A percentile compares a stretch with the other conserved stretches of the same genome.
phyloP scores from a whole-genome alignment of 495 filamentous ascomycete genomes.

The Chaetomium fimeti region DNA sequence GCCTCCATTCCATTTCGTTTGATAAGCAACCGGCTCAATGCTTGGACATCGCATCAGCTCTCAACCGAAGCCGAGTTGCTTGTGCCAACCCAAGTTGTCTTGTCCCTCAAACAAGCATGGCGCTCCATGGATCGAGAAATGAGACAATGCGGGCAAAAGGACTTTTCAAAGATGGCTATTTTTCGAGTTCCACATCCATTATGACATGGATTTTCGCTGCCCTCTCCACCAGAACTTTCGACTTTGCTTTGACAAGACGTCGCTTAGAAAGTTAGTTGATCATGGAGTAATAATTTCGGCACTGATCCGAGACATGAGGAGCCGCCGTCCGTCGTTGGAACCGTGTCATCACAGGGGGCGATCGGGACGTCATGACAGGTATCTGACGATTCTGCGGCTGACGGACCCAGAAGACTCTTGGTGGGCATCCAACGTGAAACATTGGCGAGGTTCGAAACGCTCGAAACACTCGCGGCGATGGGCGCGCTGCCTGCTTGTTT shows the following conservation, averaged over 20 bases:
- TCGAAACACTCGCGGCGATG: constrained; percentile 21
- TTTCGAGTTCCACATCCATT: constrained; percentile 1
- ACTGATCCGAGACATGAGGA: constrained; percentile 14
- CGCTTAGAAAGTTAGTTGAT: constrained; percentile 2
- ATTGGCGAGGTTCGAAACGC: constrained; percentile 10
- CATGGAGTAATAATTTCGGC: constrained; percentile 15
- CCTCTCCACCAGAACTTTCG: constrained; percentile 1
- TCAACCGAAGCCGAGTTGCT: constrained; percentile 9
- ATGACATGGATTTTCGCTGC: not conserved
- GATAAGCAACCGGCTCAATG: constrained; percentile 15
- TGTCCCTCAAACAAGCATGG: constrained; percentile 16
- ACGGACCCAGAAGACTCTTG: not conserved
- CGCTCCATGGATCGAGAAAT: not conserved
- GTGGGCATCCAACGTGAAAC: constrained; percentile 1
- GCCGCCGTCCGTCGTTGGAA: not conserved
- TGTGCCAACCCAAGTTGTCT: constrained; percentile 11
- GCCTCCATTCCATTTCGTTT: not conserved
- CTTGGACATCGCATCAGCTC: constrained; percentile 9
- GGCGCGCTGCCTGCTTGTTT: constrained; percentile 16
- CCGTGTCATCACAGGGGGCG: not conserved
- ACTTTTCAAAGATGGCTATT: not conserved
- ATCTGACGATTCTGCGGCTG: not conserved
- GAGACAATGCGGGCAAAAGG: constrained; percentile 18
- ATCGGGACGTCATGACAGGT: not conserved
- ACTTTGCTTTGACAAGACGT: not conserved